These are phyloP conservation scores for Candida palmyrensis DNA, from an alignment of 805 yeast species.

Conservation along the genomic window DNA sequence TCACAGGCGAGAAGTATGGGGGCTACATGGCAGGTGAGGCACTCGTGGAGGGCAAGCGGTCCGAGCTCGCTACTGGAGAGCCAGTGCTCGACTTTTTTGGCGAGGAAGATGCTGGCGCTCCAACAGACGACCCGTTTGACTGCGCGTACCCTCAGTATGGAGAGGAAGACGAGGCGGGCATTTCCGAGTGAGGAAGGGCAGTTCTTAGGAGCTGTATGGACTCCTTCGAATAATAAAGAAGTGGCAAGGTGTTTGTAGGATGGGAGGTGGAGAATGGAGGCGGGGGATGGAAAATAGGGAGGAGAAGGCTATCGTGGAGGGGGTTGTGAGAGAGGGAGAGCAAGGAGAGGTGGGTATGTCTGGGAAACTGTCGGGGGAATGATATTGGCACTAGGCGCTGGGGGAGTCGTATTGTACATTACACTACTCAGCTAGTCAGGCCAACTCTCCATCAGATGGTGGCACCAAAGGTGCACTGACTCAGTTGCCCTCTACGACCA, in stretches of 20 bases:
- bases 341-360: no score
- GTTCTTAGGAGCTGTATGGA: no score
- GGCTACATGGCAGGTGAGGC: slow-evolving; percentile 14
- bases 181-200: no score
- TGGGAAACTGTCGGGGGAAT: no score
- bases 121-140: slow-evolving; percentile 13
- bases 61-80: slow-evolving; percentile 8
- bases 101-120: slow-evolving; percentile 10
- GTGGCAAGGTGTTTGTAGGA: neutral
- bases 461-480: no score
- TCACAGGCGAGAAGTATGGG: slow-evolving; percentile 40
- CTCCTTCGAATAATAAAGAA: slow-evolving; percentile 6
- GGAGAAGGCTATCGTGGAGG: no score
- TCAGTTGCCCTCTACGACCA: no score
- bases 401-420: no score
- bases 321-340: no score
- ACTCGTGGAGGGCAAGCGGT: slow-evolving; percentile 9
- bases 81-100: slow-evolving; percentile 17
- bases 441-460: no score
- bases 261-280: neutral
- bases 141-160: slow-evolving; percentile 14
- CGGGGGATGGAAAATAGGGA: neutral
- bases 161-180: slow-evolving; percentile 16
- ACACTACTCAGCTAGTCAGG: no score
- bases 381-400: no score